Conservation (phyloP, 495 filamentous ascomycete genomes). For the Tuber magnatum region DNA sequence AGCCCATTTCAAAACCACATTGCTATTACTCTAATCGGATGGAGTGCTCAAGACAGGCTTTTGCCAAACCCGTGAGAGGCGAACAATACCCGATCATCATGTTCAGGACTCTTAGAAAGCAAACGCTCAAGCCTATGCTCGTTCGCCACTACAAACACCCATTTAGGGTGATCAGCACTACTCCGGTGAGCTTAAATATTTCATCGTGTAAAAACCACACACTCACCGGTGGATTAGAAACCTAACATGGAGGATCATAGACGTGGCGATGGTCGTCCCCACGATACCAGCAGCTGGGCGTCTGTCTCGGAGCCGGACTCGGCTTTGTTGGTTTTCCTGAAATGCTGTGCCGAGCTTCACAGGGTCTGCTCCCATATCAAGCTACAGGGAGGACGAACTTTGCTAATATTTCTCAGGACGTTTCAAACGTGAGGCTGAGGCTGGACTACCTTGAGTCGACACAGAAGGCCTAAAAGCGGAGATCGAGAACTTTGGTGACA, state of each 20-base stretch:
- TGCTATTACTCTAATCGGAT: neutral
- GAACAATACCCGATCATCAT: conserved; percentile 7
- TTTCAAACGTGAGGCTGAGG: neutral
- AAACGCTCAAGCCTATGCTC: neutral
- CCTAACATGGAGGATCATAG: neutral
- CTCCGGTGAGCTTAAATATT: neutral
- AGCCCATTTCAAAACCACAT: conserved; percentile 1
- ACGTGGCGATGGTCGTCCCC: neutral
- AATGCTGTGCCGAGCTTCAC: neutral
- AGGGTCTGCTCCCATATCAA: neutral
- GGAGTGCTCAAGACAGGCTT: conserved; percentile 1
- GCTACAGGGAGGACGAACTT: neutral
- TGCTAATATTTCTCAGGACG: conserved; percentile 1
- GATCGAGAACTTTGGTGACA: too few relatives aligned
- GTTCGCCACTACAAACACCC: neutral
- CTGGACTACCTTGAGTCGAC: neutral
- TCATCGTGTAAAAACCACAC: conserved; percentile 1
- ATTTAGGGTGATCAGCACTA: neutral
- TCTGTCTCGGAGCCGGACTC: neutral
- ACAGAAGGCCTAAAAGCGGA: neutral
- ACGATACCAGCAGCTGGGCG: neutral
- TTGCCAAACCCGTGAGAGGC: neutral
- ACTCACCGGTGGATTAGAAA: conserved; percentile 8
- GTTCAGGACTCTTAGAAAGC: conserved; percentile 9
- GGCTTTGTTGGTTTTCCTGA: neutral